These are phyloP conservation scores for Aplosporella prunicola DNA, from an alignment of 2,329 filamentous ascomycete species.

Conservation along the genomic window DNA sequence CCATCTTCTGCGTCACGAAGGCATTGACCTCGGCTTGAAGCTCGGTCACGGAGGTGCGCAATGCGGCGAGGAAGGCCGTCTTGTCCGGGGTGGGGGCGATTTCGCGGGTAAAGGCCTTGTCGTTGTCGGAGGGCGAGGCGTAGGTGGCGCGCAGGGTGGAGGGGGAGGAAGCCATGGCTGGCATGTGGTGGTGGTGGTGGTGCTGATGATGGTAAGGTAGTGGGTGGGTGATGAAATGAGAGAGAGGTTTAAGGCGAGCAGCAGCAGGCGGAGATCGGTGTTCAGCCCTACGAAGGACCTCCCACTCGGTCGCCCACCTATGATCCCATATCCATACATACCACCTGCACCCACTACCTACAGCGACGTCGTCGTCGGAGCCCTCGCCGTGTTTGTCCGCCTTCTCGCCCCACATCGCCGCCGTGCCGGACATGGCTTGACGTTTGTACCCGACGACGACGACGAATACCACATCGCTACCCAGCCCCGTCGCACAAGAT, in stretches of 20 bases:
- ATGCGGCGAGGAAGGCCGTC: conserved; percentile 48
- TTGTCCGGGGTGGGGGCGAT: conserved; percentile 36
- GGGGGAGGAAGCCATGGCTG: conserved; percentile 19
- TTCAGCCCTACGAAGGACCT: conserved; percentile 10
- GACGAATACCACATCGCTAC: conserved; percentile 4
- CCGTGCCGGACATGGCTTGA: conserved; percentile 10
- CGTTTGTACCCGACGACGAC: background rate
- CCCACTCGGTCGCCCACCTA: no score
- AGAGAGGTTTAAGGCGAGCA: conserved; percentile 23
- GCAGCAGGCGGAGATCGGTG: conserved; percentile 2
- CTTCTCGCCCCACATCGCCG: background rate
- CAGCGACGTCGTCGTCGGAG: background rate
- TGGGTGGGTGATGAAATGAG: conserved; percentile 2
- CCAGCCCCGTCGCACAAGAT: conserved; percentile 2
- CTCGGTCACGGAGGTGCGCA: conserved; percentile 47
- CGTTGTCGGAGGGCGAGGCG: conserved; percentile 41
- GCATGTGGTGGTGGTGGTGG: background rate
- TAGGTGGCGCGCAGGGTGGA: conserved; percentile 43
- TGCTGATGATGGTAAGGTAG: conserved; percentile 7
- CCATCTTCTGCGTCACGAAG: conserved; percentile 66
- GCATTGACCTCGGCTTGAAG: conserved; percentile 61
- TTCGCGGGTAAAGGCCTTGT: conserved; percentile 16
- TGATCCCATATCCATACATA: no score
- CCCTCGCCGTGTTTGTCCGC: background rate
- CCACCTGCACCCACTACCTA: conserved; percentile 5